phyloP scores from a whole-genome alignment of 2,329 filamentous ascomycete species.

The Raffaelea arxii region DNA sequence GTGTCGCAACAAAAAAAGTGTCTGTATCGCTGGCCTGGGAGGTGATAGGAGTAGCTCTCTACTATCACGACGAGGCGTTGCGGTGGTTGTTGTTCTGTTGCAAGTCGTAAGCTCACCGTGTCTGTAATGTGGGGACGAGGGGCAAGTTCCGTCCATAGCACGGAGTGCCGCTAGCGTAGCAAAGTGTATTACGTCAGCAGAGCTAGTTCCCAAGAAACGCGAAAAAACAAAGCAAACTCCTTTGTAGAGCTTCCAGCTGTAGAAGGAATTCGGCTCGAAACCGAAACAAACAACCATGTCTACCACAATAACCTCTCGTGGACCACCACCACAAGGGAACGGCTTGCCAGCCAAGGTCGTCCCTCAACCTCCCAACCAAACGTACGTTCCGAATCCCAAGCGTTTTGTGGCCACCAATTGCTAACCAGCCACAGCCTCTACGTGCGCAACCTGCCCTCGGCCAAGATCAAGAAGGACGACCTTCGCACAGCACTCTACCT shows the following conservation, averaged over 20 bases:
- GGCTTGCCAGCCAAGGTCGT: constrained; percentile 32
- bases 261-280: too few relatives aligned
- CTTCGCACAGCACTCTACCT: constrained; percentile 82
- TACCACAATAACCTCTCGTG: too few relatives aligned
- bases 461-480: constrained; percentile 84
- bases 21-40: too few relatives aligned
- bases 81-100: background rate
- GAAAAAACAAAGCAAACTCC: too few relatives aligned
- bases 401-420: constrained; percentile 3
- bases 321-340: constrained; percentile 16
- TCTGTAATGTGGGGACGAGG: too few relatives aligned
- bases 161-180: too few relatives aligned
- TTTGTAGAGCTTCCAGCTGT: too few relatives aligned
- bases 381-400: constrained; percentile 38
- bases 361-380: constrained; percentile 61
- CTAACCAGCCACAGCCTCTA: constrained; percentile 58
- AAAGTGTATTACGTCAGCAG: too few relatives aligned
- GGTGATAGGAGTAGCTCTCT: constrained; percentile 94
- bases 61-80: constrained; percentile 56
- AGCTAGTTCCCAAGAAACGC: too few relatives aligned
- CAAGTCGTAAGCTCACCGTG: background rate
- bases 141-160: too few relatives aligned
- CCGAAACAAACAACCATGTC: too few relatives aligned
- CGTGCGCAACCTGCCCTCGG: constrained; percentile 71
- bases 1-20: too few relatives aligned